phyloP scores from a whole-genome alignment of 2,329 filamentous ascomycete species.

The Ceratocystiopsis brevicomis region DNA sequence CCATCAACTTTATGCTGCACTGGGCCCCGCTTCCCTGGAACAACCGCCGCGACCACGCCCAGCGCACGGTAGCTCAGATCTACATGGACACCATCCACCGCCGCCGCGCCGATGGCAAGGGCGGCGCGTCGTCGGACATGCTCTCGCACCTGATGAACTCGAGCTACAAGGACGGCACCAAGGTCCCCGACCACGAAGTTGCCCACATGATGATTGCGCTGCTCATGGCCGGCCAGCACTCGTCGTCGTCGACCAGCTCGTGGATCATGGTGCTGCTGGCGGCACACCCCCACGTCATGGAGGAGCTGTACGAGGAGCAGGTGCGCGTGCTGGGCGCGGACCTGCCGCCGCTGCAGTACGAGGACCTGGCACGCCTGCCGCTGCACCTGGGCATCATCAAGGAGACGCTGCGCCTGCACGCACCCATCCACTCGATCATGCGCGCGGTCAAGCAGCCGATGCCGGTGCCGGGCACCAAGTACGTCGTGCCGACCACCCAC shows the following conservation, averaged over 20 bases:
- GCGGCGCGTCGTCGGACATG: slow-evolving; percentile 40
- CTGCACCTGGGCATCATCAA: slow-evolving; percentile 74
- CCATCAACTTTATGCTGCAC: slow-evolving; percentile 67
- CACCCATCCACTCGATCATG: slow-evolving; percentile 89
- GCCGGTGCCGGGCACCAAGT: slow-evolving; percentile 64
- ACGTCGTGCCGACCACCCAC: slow-evolving; percentile 63
- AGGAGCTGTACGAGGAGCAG: slow-evolving; percentile 64
- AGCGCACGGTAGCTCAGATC: slow-evolving; percentile 55
- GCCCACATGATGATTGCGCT: slow-evolving; percentile 77
- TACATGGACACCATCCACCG: slow-evolving; percentile 54
- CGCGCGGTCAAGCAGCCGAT: slow-evolving; percentile 81
- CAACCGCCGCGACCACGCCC: slow-evolving; percentile 49
- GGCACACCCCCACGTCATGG: slow-evolving; percentile 46
- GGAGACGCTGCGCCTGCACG: slow-evolving; percentile 78
- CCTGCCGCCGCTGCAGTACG: slow-evolving; percentile 56
- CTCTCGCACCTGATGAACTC: slow-evolving; percentile 64
- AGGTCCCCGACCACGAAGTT: slow-evolving; percentile 55
- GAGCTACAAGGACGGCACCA: slow-evolving; percentile 53
- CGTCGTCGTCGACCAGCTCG: slow-evolving; percentile 55
- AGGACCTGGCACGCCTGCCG: slow-evolving; percentile 58
- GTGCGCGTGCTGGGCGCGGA: slow-evolving; percentile 51
- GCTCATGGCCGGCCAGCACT: slow-evolving; percentile 71
- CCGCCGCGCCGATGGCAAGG: slow-evolving; percentile 31
- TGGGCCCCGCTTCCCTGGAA: slow-evolving; percentile 66
- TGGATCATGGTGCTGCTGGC: slow-evolving; percentile 65